Conservation (phyloP, 768 basidiomycete species). For the Amanita pallidorosea region DNA sequence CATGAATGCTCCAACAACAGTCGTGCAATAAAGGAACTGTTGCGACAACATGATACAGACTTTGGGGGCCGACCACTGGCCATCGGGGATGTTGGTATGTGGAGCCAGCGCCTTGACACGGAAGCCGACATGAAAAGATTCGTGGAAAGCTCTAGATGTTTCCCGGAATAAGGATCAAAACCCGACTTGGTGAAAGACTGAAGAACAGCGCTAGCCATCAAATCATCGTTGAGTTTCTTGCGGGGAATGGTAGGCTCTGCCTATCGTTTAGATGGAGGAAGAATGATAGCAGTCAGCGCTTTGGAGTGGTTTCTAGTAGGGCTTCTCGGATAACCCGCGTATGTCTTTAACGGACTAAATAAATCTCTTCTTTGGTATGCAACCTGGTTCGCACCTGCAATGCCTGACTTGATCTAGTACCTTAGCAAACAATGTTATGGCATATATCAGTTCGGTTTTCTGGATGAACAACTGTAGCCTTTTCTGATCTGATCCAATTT, state of each 20-base stretch:
- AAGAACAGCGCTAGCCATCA: conserved; percentile 28
- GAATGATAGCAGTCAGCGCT: conserved; percentile 14
- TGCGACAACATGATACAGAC: too few relatives aligned
- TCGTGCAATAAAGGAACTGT: too few relatives aligned
- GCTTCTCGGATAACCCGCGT: conserved; percentile 32
- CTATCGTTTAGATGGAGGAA: neutral
- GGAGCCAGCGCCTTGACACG: conserved; percentile 26
- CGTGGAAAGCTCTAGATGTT: conserved; percentile 31
- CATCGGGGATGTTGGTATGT: too few relatives aligned
- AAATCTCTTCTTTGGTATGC: conserved; percentile 36
- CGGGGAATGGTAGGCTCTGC: conserved; percentile 19
- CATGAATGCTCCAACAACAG: too few relatives aligned
- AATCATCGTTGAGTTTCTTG: conserved; percentile 28
- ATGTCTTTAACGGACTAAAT: conserved; percentile 39
- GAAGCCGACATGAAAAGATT: conserved; percentile 27
- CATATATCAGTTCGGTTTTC: too few relatives aligned
- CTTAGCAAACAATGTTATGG: conserved; percentile 37
- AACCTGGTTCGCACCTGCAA: conserved; percentile 3
- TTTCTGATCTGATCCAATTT: too few relatives aligned
- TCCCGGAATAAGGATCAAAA: conserved; percentile 37
- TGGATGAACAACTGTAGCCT: too few relatives aligned
- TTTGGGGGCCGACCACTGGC: too few relatives aligned
- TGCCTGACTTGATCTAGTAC: conserved; percentile 20
- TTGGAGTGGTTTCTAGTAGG: conserved; percentile 34
- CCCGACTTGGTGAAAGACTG: conserved; percentile 20